Evolutionary conservation across 768 basidiomycete genomes (phyloP).

Genomic region (Auricularia cornea): DNA sequence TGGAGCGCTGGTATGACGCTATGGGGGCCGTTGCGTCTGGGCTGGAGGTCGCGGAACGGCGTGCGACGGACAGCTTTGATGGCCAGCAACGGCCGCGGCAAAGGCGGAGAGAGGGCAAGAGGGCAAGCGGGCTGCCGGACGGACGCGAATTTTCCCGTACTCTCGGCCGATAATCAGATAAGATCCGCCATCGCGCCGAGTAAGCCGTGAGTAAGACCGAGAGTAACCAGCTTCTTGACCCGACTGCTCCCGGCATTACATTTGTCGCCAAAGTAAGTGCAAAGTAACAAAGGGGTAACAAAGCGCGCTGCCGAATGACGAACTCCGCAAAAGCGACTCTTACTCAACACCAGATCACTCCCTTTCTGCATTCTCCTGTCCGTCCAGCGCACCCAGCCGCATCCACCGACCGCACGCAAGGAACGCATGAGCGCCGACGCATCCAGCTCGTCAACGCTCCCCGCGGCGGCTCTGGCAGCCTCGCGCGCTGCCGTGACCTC

Average conservation of each 20-base stretch:
- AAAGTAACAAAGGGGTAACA: not conserved
- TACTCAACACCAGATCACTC: not conserved
- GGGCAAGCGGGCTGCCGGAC: not conserved
- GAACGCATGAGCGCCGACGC: conserved; percentile 18
- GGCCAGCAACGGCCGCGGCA: not conserved
- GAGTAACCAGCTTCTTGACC: no score
- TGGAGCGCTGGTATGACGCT: not conserved
- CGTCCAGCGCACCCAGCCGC: not conserved
- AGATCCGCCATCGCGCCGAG: no score
- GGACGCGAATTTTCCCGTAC: not conserved
- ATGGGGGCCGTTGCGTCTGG: no score
- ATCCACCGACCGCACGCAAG: not conserved
- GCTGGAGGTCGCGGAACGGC: no score
- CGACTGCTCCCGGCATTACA: not conserved
- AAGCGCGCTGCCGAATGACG: not conserved
- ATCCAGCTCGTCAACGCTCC: conserved; percentile 43
- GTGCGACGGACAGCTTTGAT: no score
- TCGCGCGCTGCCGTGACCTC: conserved; percentile 70
- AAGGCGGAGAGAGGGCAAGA: not conserved
- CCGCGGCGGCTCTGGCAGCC: conserved; percentile 63
- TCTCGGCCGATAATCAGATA: not conserved
- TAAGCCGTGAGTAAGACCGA: no score
- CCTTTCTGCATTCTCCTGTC: conserved; percentile 2
- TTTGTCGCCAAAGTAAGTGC: not conserved
- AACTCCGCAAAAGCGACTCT: not conserved